Evolutionary conservation across 2,329 filamentous ascomycete species (phyloP), one percentile per base, ranked within the genome.

Genomic region (Lachnellula hyalina): DNA sequence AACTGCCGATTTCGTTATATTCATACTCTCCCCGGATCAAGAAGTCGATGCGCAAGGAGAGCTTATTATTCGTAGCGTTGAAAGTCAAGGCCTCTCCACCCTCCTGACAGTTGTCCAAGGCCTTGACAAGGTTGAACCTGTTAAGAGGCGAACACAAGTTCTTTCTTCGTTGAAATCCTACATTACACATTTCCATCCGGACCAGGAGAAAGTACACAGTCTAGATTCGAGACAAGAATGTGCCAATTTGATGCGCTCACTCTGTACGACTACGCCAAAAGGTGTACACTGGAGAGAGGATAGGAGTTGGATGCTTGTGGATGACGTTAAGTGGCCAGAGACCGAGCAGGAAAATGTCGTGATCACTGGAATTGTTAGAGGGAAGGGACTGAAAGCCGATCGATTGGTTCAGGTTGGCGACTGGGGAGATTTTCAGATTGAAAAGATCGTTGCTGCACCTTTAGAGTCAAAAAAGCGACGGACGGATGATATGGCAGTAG

Each of bases 281-380:
- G 94, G 94, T 0, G 83, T 99, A n/a, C 78, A 86, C 60, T 99
- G 94, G 94, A 84, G 94, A 64, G 94, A 99, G 51, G 90, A 96
- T 61, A 82, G 94, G 63, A 96, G 91, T 65, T 99, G 94, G 89
- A 90, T 99, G 86, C 75, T 96, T 54, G 83, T 93, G 4, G 94
- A 99, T 61, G 82, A 92, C 28, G 77, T 96, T 51, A 74, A 82
- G 63, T 96, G 91, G 79, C 79, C 83, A 11, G 77, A 82, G 28
- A 77, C 74, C 4, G 78, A 78, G 11, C 76, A 78, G 1, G 78
- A 81, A n/a, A 75, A 84, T 42, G 87, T 90, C 8, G 75, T 92
- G 7, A 69, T 99, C 42, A 95, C 90, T 0, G 94, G 94, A 62
- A 83, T 94, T 3, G 84, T 97, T 28, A 82, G 94, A 67, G 94